Percentiles rank a stretch among this genome's conserved stretches.
Conservation (phyloP, 441 rosid species). For the Pelargonium hybrid region DNA sequence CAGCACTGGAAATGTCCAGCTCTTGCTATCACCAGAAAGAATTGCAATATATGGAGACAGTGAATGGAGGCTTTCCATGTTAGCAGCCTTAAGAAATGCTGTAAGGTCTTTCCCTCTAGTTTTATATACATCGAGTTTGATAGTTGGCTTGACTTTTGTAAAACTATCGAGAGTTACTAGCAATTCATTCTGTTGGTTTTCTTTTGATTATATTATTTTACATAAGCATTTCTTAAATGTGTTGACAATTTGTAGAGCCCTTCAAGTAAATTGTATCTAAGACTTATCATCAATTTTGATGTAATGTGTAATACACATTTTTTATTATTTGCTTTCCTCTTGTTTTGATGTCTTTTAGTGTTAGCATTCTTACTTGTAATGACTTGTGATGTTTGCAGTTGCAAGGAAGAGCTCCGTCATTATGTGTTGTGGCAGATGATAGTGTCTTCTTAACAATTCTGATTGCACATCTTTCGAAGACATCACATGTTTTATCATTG, state of each 20-base stretch:
- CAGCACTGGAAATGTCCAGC: slow-evolving; percentile 36
- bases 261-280: neutral
- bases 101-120: slow-evolving; percentile 35
- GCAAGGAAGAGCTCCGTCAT: slow-evolving; percentile 44
- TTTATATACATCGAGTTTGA: neutral
- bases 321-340: neutral
- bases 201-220: neutral
- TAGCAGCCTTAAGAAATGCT: slow-evolving; percentile 44
- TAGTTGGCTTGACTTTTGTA: neutral
- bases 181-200: neutral
- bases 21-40: slow-evolving; percentile 63
- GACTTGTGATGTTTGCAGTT: slow-evolving; percentile 36
- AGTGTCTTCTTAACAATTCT: slow-evolving; percentile 57
- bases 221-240: neutral
- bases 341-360: neutral
- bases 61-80: slow-evolving; percentile 53
- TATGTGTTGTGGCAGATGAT: slow-evolving; percentile 74
- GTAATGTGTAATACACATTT: neutral
- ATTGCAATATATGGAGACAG: slow-evolving; percentile 67
- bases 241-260: neutral
- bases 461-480: slow-evolving; percentile 41
- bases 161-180: neutral
- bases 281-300: neutral
- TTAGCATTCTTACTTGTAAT: neutral
- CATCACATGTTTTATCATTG: slow-evolving; percentile 43